Evolutionary conservation across 768 basidiomycete species (phyloP), one percentile per base, ranked within the genome.

Genomic region (Dentipellis sp.): DNA sequence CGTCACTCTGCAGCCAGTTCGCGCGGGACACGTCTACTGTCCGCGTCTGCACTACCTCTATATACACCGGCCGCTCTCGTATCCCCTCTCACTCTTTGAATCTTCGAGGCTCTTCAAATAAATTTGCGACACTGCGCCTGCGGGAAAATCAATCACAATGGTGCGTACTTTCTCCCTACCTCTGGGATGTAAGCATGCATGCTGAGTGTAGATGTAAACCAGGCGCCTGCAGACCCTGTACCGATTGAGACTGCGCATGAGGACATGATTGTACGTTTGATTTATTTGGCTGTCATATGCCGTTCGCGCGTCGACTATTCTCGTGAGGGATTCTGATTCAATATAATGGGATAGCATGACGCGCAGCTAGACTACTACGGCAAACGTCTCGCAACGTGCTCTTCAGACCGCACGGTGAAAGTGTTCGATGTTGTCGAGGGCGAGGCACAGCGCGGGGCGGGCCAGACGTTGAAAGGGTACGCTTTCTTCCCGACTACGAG

Each of bases 341-440:
- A 54, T 37, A n/a, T 29, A 21, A 29, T 10, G 8, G 22, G 23
- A 12, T 64, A 97, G 94, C 95, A 98, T 69, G 97, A 99, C 68
- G 94, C 95, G 17, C 97, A 98, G 65, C 75, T 99, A 17, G 95
- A 99, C 72, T 98, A 97, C 77, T 97, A 97, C 64, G 94, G 94
- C 36, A 93, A 94, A 70, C 83, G 94, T 45, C 83, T 99, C 3
- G 97, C 97, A 5, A 98, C 97, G 0, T 97, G 94, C 68, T 95
- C 92, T 1, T 94, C 92, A 0, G 97, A 99, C 73, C 80, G 93
- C 53, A 95, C 92, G 0, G 88, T 99, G 59, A 89, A 92, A 65
- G 85, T 98, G 10, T 98, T 98, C 67, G 93, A 97, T 64, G 87
- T 97, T 16, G 83, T 94, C 40, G 88, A 94, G 49, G 94, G 92